A percentile compares a stretch with the other conserved stretches of the same genome.
Conservation (phyloP, 352 stramenopile species). For the Phytophthora megakarya region DNA sequence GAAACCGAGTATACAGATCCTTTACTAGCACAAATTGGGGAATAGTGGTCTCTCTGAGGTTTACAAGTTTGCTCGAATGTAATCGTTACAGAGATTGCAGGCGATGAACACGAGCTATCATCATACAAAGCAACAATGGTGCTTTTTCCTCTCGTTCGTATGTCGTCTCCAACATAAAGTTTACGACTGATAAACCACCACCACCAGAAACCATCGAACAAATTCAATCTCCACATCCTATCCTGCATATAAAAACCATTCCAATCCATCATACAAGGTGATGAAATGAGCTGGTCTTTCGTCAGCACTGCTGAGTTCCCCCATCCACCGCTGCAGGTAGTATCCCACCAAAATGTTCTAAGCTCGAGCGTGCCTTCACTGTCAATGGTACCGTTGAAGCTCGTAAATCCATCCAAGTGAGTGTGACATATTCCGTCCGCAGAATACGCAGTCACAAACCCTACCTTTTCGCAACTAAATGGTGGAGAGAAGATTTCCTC, state of each 20-base stretch:
- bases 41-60: constrained; percentile 5
- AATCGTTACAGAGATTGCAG: not conserved
- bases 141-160: no score
- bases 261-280: no score
- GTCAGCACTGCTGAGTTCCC: no score
- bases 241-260: no score
- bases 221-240: no score
- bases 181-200: no score
- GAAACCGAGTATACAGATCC: not conserved
- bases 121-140: constrained; percentile 4
- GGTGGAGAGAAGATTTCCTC: constrained; percentile 3
- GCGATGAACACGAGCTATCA: constrained; percentile 3
- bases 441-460: constrained; percentile 5
- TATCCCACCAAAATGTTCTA: no score
- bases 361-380: constrained; percentile 9
- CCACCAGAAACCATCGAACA: no score
- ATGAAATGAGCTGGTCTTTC: no score
- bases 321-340: no score
- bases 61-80: not conserved
- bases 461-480: constrained; percentile 7
- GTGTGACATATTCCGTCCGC: constrained; percentile 11
- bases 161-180: no score
- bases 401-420: not conserved
- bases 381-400: constrained; percentile 6
- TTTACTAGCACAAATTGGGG: not conserved